Evolutionary conservation across 371 early-diverging fungal genomes (phyloP), one percentile per base, ranked within the genome.

Genomic region (Chytridiales sp.): DNA sequence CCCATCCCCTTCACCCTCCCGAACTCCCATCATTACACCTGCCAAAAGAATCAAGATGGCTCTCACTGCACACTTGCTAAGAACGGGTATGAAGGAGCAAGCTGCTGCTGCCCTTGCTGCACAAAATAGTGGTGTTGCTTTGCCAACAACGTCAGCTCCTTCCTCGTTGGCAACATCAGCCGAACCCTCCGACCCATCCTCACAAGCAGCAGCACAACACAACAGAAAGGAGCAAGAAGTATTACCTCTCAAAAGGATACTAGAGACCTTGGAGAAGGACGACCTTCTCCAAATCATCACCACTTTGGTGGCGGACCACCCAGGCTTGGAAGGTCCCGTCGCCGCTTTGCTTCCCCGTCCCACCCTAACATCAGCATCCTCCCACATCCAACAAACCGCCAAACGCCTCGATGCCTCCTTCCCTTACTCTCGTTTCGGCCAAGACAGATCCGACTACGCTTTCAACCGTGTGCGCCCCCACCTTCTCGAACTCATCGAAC

Each of bases 341-440:
- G 83, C 87, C 58, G 68, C 80, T 5, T 80, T 89, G 59, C 81
- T 95, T 38, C 95, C 95, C 32, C 83, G 87, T 46, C 97, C 97
- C 26, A 91, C 95, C 11, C 78, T 95, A 47, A 72, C 75, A 36
- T 85, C 90, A n/a, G 90, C 88, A 0, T 74, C 84, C 39, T 66
- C 74, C 38, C 83, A 86, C 19, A 77, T 97, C 38, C 65, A 68
- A 38, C 78, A 81, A 22, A 72, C 90, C 49, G 87, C 92, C 62
- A 85, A 85, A 63, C 79, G 80, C 39, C 72, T 95, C 44, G 53
- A 64, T 9, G 74, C 72, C 30, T 81, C 88, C 15, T 92, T 92
- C 64, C 95, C 95, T 0, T 97, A 92, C 76, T 49, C 64, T 49
- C 86, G 86, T 51, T 73, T 83, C 56, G 95, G 94, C 5, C 87